phyloP scores from a whole-genome alignment of 768 basidiomycete genomes.

The Suillus decipiens region DNA sequence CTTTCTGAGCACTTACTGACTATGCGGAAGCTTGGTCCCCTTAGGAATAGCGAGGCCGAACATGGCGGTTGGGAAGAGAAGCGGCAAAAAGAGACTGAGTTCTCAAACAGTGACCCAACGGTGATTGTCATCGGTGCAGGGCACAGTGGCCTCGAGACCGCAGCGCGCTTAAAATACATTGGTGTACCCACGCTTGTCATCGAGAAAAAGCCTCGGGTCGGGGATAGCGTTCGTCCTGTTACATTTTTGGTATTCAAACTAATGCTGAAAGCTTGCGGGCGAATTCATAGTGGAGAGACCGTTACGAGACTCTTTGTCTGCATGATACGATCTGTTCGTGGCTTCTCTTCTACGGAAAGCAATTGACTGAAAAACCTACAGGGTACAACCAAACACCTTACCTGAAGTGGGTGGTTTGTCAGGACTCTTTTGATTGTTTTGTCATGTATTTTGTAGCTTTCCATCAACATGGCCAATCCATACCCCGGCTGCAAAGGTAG shows the following conservation, averaged over 20 bases:
- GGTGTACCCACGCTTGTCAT: slow-evolving; percentile 57
- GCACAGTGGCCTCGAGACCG: slow-evolving; percentile 65
- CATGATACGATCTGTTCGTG: slow-evolving; percentile 51
- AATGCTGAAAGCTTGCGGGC: slow-evolving; percentile 1
- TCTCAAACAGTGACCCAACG: slow-evolving; percentile 50
- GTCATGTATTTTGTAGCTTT: slow-evolving; percentile 39
- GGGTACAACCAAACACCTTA: slow-evolving; percentile 61
- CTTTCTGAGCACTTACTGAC: slow-evolving; percentile 4
- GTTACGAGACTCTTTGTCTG: slow-evolving; percentile 41
- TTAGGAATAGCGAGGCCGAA: slow-evolving; percentile 43
- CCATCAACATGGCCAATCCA: slow-evolving; percentile 58
- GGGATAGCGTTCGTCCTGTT: slow-evolving; percentile 40
- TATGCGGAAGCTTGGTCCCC: slow-evolving; percentile 34
- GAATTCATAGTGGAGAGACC: slow-evolving; percentile 45
- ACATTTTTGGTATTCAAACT: neutral
- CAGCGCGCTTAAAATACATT: slow-evolving; percentile 64
- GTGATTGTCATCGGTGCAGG: slow-evolving; percentile 68
- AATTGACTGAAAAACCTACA: slow-evolving; percentile 14
- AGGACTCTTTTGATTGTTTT: neutral
- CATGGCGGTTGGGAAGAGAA: slow-evolving; percentile 58
- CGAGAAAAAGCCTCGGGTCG: slow-evolving; percentile 52
- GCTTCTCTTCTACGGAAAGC: slow-evolving; percentile 1
- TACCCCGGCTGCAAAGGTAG: slow-evolving; percentile 51
- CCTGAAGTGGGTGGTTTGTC: slow-evolving; percentile 39
- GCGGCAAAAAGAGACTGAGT: slow-evolving; percentile 44